phyloP scores from a whole-genome alignment of 2,329 filamentous ascomycete genomes.

The Diplodia seriata region DNA sequence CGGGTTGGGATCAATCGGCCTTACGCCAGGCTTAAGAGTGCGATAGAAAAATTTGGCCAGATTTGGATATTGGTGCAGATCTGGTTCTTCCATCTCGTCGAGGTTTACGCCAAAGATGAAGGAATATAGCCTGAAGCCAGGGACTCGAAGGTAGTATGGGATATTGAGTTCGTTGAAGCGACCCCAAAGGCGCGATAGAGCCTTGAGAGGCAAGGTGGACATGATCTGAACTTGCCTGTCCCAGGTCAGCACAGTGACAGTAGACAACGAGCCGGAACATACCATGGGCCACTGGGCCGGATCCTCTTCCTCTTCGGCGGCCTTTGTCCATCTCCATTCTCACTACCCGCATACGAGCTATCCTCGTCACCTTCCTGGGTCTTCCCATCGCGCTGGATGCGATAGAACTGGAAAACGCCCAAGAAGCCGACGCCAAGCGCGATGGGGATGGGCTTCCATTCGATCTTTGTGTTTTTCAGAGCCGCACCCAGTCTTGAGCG shows the following conservation, averaged over 20 bases:
- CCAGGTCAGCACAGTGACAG: constrained; percentile 31
- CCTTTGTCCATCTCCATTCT: constrained; percentile 57
- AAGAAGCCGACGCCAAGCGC: constrained; percentile 85
- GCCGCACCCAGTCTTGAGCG: constrained; percentile 63
- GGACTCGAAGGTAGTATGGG: constrained; percentile 84
- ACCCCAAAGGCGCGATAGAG: constrained; percentile 87
- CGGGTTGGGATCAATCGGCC: constrained; percentile 81
- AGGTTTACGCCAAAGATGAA: constrained; percentile 92
- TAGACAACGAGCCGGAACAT: constrained; percentile 38
- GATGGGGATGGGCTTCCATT: constrained; percentile 91
- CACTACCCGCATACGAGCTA: constrained; percentile 51
- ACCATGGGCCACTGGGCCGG: constrained; percentile 85
- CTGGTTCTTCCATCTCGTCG: constrained; percentile 83
- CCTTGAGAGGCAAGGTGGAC: constrained; percentile 90
- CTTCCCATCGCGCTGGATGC: constrained; percentile 65
- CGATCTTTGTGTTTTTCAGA: constrained; percentile 69
- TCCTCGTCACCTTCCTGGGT: constrained; percentile 49
- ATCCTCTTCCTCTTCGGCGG: constrained; percentile 67
- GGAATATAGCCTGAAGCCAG: constrained; percentile 90
- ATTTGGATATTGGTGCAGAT: constrained; percentile 89
- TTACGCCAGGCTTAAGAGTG: constrained; percentile 83
- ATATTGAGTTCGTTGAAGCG: constrained; percentile 88
- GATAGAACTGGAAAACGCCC: constrained; percentile 83
- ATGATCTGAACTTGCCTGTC: constrained; percentile 84
- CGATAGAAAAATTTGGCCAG: constrained; percentile 97